Evolutionary conservation across 768 basidiomycete species (phyloP), one percentile per base, ranked within the genome.

Genomic region (Termitomyces titanicus): DNA sequence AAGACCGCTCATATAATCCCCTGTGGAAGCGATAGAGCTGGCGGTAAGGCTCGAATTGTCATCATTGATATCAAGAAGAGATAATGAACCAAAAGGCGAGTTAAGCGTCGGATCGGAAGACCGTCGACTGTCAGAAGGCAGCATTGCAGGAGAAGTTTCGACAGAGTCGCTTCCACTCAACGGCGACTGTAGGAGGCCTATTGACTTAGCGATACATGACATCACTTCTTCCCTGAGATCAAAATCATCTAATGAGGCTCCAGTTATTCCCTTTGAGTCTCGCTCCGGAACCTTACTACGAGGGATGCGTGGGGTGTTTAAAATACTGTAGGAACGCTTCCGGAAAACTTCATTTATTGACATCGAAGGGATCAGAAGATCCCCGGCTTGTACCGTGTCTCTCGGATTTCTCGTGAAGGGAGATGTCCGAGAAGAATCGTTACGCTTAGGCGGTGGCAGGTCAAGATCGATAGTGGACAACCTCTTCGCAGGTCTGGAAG

Each of bases 151-250:
- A 0, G 88, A 89, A 2, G 80, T 79, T 58, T 87, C 85, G 2
- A 79, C 70, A 2, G 87, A 89, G 35, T 84, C 85, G 44, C 73
- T 76, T 39, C 80, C 84, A 53, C 86, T 89, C 18, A 90, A 70
- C 3, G 93, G 86, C 3, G 94, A 91, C 60, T 97, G 95, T 22
- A 92, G 74, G 12, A 99, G 78, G 3, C 97, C 97, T 55, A 99
- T 98, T 2, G 94, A 96, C 68, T 96, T 95, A 1, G 96, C 94
- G 57, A 99, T 95, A 68, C 93, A 96, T 0, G 90, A 89, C 93
- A 98, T 94, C 31, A 99, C 95, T 61, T 92, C 94, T 61, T 94
- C 92, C 34, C 92, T 83, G n/a, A 98, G 81, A 68, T 98, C 93
- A 61, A 98, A 95, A 20, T 95, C 92, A 24, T 87, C 88, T 8